Evolutionary conservation across 2,329 filamentous ascomycete genomes (phyloP).

Genomic region (Mycosphaerella sp.): DNA sequence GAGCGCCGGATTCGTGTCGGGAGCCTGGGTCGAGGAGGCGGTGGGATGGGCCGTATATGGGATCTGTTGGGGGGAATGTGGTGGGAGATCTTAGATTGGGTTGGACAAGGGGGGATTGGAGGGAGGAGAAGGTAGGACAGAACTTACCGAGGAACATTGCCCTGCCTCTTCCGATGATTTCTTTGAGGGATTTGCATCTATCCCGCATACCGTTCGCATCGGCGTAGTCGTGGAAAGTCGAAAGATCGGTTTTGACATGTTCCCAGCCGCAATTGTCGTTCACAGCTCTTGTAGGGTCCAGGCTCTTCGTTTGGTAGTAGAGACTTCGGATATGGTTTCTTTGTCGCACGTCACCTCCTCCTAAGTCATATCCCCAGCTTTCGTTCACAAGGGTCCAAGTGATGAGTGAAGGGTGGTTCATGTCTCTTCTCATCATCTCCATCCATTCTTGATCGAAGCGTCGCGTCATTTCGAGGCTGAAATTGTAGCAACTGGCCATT

Average conservation of each 20-base stretch:
- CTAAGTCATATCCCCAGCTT: constrained; percentile 58
- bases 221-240: constrained; percentile 63
- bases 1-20: constrained; percentile 49
- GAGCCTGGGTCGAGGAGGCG: constrained; percentile 42
- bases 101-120: too few relatives aligned
- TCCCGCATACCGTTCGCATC: constrained; percentile 52
- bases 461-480: constrained; percentile 52
- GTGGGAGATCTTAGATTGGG: too few relatives aligned
- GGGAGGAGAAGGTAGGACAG: not conserved
- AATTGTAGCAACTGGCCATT: constrained; percentile 60
- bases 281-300: constrained; percentile 58
- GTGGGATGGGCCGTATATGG: constrained; percentile 36
- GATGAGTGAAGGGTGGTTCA: constrained; percentile 60
- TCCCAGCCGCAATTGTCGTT: constrained; percentile 71
- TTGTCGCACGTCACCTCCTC: constrained; percentile 51
- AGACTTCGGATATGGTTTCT: constrained; percentile 58
- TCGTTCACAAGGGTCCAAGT: constrained; percentile 63
- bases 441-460: constrained; percentile 61
- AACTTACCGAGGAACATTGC: constrained; percentile 47
- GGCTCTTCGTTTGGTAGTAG: constrained; percentile 58
- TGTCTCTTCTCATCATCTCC: constrained; percentile 56
- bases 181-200: constrained; percentile 49
- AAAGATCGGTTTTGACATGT: constrained; percentile 58
- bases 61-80: constrained; percentile 18
- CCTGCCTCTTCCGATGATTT: constrained; percentile 52